Base-by-base conservation (phyloP, 805 yeast species). In the Yamadazyma akitaensis region DNA sequence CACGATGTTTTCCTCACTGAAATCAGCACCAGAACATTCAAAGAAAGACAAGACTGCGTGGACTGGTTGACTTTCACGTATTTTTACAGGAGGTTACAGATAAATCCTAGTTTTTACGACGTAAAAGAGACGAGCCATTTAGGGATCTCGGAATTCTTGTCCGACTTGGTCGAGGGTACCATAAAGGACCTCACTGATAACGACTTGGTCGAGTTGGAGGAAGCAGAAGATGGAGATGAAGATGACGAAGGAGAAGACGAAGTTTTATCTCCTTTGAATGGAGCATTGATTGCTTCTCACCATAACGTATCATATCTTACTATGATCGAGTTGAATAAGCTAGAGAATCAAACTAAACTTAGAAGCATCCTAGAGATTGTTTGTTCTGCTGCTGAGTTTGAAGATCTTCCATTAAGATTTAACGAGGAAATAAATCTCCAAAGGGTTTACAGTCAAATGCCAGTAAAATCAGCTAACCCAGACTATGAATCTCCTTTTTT, bases 101-200 rank as follows among this genome's bases (percentile, higher is more conserved):
- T 79, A 31, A 94, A 94, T 61, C 97, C 99, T 3, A 81, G 94
- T 48, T 94, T 78, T 60, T 94, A 94, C 59, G 96, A 90, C n/a
- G 77, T 88, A 7, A 71, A 70, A 35, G 87, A 84, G 50, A 70
- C 75, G 2, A 68, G 86, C 1, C 80, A 80, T 37, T 64, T 76
- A 26, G 96, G 95, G 0, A 62, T 92, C 6, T 88, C 96, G 1
- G 91, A 85, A 44, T 88, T 75, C 62, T 66, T 94, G 36, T 90
- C 97, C 0, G 97, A 90, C 40, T 60, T 89, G 11, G 85, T 92
- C 11, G 98, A 94, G 59, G 68, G 66, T 5, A 73, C 88, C 0
- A 58, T 92, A 51, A 73, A 73, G 28, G 95, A 88, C 17, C 69
- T 94, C 37, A 63, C 59, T 2, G 79, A 79, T 1, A 77, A 82